Evolutionary conservation across 257 asterid species (phyloP).

Genomic region (Catharanthus roseus): DNA sequence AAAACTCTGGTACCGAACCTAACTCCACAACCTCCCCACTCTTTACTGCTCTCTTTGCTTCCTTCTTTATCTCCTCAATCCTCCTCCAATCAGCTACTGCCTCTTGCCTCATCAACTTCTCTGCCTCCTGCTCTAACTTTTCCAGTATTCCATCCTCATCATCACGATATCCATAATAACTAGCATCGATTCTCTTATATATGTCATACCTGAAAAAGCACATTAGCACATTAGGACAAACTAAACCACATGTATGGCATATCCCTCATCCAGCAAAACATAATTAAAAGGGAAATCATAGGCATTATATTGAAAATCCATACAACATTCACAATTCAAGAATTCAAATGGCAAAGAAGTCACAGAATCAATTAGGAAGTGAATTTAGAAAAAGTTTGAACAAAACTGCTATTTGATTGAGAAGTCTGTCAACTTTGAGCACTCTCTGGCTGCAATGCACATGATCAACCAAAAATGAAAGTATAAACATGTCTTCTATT

Average conservation of each 20-base stretch:
- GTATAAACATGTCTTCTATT: neutral
- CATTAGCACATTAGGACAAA: constrained; percentile 15
- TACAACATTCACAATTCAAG: too few species aligned
- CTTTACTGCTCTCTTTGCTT: constrained; percentile 81
- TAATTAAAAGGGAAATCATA: neutral
- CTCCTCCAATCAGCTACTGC: constrained; percentile 70
- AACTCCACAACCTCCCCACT: constrained; percentile 90
- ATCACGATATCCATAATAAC: constrained; percentile 92
- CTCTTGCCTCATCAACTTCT: constrained; percentile 59
- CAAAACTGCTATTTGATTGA: too few species aligned
- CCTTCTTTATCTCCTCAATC: constrained; percentile 74
- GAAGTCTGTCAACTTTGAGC: too few species aligned
- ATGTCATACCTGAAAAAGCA: constrained; percentile 71
- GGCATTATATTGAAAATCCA: neutral
- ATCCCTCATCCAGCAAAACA: neutral
- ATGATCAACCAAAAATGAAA: neutral
- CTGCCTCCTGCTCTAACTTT: constrained; percentile 79
- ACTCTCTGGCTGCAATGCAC: neutral
- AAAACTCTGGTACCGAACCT: constrained; percentile 64
- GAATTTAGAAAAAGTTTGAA: too few species aligned
- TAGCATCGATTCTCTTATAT: constrained; percentile 86
- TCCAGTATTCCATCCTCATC: constrained; percentile 87
- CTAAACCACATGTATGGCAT: neutral
- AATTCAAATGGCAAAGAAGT: too few species aligned
- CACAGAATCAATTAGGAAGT: too few species aligned